Conservation (phyloP, 1,284 basidiomycete genomes). For the Trichosporon sp. region DNA sequence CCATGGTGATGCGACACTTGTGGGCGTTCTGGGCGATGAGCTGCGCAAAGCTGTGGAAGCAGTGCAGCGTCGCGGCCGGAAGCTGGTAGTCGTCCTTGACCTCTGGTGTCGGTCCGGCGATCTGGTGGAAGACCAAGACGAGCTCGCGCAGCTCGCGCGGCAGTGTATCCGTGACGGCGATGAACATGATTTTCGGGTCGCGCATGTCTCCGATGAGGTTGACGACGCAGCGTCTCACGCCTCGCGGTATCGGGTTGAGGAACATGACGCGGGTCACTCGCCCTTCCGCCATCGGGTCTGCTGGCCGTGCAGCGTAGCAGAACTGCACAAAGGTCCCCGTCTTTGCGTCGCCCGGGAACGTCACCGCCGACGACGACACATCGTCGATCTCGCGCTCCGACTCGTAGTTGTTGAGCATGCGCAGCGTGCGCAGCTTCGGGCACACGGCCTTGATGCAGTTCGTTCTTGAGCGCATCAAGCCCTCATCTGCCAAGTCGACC, state of each 20-base stretch:
- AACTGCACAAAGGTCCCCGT: neutral
- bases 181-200: neutral
- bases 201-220: slow-evolving; percentile 1
- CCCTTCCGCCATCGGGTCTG: neutral
- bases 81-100: neutral
- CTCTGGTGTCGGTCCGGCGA: neutral
- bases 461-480: neutral
- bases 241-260: neutral
- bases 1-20: neutral
- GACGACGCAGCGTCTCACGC: neutral
- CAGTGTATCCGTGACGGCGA: neutral
- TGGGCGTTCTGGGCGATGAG: neutral
- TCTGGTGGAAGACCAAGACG: neutral
- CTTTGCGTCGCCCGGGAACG: neutral
- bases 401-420: slow-evolving; percentile 2
- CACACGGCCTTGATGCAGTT: neutral
- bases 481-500: neutral
- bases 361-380: neutral
- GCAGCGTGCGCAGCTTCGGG: neutral
- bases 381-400: neutral
- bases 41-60: neutral
- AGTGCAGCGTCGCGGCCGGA: neutral
- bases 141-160: neutral
- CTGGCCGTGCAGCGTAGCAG: neutral
- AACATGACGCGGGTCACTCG: neutral